Evolutionary conservation across 305 asterid species (phyloP).

Genomic region (Fraxinus sp.): DNA sequence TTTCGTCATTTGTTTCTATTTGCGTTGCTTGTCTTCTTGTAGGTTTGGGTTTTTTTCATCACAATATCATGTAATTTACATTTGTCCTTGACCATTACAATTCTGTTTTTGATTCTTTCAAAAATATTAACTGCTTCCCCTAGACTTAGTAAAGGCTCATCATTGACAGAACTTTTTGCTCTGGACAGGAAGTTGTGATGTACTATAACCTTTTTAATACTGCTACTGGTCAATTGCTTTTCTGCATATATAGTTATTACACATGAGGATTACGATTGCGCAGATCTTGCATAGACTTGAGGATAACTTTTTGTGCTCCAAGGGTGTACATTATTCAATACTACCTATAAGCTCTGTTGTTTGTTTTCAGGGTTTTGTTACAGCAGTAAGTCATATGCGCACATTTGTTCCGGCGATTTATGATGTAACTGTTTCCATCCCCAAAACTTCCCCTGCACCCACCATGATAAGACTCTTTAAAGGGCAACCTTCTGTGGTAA

Average conservation of each 20-base stretch:
- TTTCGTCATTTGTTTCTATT: neutral
- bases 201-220: neutral
- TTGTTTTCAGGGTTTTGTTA: conserved; percentile 82
- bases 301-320: neutral
- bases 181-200: neutral
- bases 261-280: neutral
- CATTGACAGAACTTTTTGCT: neutral
- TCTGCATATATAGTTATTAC: neutral
- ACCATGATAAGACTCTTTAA: conserved; percentile 89
- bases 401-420: conserved; percentile 94
- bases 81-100: neutral
- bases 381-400: conserved; percentile 89
- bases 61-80: neutral
- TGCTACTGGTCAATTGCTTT: neutral
- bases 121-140: neutral
- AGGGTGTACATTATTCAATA: conserved; percentile 3
- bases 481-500: conserved; percentile 94
- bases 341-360: neutral
- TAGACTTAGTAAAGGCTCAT: neutral
- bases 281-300: neutral
- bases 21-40: neutral
- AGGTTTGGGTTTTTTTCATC: neutral
- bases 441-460: conserved; percentile 73
- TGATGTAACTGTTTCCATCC: conserved; percentile 84
- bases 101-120: conserved; percentile 1